phyloP scores from a whole-genome alignment of 75 land plant species.

The Picea glauca region DNA sequence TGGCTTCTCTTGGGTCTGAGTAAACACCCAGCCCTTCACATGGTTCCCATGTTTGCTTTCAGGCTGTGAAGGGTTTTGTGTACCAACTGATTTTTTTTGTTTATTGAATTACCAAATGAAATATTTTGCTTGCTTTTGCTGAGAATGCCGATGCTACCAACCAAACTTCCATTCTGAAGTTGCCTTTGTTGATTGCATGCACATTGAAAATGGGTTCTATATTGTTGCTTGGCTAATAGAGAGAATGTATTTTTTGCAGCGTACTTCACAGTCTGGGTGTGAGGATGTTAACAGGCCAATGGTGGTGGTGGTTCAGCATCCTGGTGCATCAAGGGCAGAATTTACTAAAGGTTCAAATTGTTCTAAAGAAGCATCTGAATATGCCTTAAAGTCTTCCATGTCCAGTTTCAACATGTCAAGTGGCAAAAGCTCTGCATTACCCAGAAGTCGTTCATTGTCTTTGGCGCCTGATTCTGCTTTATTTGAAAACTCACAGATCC shows the following conservation, averaged over 20 bases:
- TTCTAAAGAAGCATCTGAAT: background rate
- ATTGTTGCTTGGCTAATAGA: background rate
- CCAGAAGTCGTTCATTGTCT: constrained; percentile 1
- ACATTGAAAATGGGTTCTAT: background rate
- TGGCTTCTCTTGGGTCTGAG: background rate
- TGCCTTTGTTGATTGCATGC: background rate
- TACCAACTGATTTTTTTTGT: background rate
- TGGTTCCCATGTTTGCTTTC: background rate
- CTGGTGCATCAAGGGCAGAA: constrained; percentile 1
- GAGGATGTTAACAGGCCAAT: constrained; percentile 5
- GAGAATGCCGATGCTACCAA: background rate
- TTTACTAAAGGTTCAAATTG: background rate
- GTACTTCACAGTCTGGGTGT: background rate
- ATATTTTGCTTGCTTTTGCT: background rate
- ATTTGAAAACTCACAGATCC: background rate
- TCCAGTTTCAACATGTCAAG: background rate
- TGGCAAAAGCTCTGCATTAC: background rate
- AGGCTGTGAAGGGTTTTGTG: background rate
- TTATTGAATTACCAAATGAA: background rate
- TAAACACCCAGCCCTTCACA: background rate
- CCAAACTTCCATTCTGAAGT: background rate
- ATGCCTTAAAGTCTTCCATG: background rate
- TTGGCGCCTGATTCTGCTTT: background rate
- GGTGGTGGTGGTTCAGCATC: constrained; percentile 9
- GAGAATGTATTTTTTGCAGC: background rate